These are phyloP conservation scores for Termitomyces sp. DNA, from an alignment of 768 basidiomycete genomes.

Conservation along the genomic window DNA sequence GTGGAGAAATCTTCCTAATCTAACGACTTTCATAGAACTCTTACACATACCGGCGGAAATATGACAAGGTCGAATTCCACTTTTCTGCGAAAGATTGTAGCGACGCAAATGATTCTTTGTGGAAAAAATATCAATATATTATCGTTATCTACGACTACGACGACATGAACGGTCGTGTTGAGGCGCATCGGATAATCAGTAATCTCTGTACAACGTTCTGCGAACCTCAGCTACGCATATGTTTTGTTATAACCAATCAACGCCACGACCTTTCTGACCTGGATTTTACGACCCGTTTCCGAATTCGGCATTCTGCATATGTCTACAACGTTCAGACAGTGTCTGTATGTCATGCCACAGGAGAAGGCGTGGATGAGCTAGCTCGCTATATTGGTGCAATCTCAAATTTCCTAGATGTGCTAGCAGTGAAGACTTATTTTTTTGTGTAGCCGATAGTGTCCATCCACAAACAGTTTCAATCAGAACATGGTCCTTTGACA, in stretches of 20 bases:
- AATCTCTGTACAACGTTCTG: background rate
- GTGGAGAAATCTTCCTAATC: background rate
- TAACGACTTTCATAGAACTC: background rate
- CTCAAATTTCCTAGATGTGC: background rate
- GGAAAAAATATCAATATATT: background rate
- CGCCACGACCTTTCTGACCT: background rate
- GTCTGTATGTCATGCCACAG: background rate
- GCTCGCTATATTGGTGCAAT: background rate
- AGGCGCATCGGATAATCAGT: background rate
- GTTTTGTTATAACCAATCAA: background rate
- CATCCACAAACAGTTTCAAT: background rate
- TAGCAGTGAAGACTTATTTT: background rate
- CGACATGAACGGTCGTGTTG: background rate
- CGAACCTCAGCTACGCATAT: background rate
- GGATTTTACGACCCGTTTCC: background rate
- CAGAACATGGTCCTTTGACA: background rate
- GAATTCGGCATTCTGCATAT: background rate
- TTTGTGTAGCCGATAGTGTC: background rate
- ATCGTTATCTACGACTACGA: background rate
- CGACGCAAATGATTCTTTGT: background rate
- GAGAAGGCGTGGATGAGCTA: background rate
- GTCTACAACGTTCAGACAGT: background rate
- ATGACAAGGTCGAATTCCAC: background rate
- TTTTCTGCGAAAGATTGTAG: background rate
- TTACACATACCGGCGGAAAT: background rate